Percentiles rank a stretch among this genome's conserved stretches.
phyloP scores from a whole-genome alignment of 1,284 basidiomycete species.

The Sparassis latifolia region DNA sequence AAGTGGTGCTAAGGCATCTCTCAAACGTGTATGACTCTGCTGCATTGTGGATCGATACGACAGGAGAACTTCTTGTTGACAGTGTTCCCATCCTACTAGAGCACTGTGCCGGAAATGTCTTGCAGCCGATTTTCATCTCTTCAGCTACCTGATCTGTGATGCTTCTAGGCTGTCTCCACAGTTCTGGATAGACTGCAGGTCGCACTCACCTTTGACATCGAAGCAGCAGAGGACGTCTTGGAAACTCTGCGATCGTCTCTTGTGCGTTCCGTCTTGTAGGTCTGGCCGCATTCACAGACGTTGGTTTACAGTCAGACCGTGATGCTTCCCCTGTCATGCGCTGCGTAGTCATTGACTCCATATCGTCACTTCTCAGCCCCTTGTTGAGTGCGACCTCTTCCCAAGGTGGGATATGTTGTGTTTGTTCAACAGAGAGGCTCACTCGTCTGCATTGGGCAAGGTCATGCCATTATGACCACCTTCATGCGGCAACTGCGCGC shows the following conservation, averaged over 20 bases:
- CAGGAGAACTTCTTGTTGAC: slow-evolving; percentile 56
- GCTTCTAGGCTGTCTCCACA: slow-evolving; percentile 26
- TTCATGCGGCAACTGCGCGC: slow-evolving; percentile 61
- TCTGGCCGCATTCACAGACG: background rate
- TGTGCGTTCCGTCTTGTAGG: slow-evolving; percentile 7
- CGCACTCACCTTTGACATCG: slow-evolving; percentile 51
- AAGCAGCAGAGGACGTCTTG: slow-evolving; percentile 43
- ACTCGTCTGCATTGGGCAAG: slow-evolving; percentile 13
- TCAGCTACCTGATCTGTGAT: background rate
- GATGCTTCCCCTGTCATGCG: slow-evolving; percentile 20
- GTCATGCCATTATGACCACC: slow-evolving; percentile 67
- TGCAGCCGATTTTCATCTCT: background rate
- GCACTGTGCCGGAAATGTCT: slow-evolving; percentile 30
- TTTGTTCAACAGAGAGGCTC: background rate
- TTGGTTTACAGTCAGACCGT: background rate
- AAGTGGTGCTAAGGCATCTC: slow-evolving; percentile 50
- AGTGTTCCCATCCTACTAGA: slow-evolving; percentile 35
- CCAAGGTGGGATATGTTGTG: slow-evolving; percentile 36
- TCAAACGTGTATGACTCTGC: slow-evolving; percentile 27
- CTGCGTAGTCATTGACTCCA: slow-evolving; percentile 57
- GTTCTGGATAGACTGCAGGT: slow-evolving; percentile 35
- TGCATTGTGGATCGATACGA: slow-evolving; percentile 66
- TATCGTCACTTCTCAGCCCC: slow-evolving; percentile 63
- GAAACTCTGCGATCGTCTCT: slow-evolving; percentile 23
- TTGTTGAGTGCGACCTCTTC: slow-evolving; percentile 59